Percentiles rank a stretch among this genome's conserved stretches.
Evolutionary conservation across 1,284 basidiomycete genomes (phyloP).

Genomic region (Laetiporus sulphureus): DNA sequence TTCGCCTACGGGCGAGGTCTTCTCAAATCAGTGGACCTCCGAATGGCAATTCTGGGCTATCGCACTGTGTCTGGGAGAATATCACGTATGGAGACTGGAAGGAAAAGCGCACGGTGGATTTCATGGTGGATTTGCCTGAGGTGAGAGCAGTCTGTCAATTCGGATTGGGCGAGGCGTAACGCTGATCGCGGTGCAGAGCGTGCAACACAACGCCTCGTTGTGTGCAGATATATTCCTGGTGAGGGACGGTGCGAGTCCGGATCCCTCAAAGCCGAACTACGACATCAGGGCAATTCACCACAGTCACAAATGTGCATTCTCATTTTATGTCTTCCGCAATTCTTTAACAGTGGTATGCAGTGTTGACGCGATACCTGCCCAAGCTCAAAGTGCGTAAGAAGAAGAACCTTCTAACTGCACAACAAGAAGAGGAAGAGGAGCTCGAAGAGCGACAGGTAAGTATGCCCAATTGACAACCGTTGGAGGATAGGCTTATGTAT

Average conservation of each 20-base stretch:
- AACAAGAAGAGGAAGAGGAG: conserved; percentile 16
- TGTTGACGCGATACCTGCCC: conserved; percentile 79
- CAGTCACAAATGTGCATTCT: conserved; percentile 68
- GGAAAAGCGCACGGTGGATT: conserved; percentile 58
- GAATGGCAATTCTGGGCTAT: conserved; percentile 45
- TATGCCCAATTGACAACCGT: not conserved
- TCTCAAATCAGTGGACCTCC: conserved; percentile 50
- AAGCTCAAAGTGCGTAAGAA: conserved; percentile 71
- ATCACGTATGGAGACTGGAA: conserved; percentile 81
- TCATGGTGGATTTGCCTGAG: conserved; percentile 68
- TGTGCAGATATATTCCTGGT: conserved; percentile 86
- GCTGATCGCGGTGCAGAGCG: conserved; percentile 40
- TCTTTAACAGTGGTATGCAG: too few species aligned
- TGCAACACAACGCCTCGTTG: conserved; percentile 73
- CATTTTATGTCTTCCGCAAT: not conserved
- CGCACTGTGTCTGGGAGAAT: conserved; percentile 74
- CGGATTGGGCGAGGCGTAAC: not conserved
- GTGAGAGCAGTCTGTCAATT: conserved; percentile 39
- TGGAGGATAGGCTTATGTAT: not conserved
- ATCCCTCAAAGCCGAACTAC: conserved; percentile 52
- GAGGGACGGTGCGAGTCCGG: conserved; percentile 55
- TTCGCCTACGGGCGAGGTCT: conserved; percentile 51
- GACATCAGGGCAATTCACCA: conserved; percentile 60
- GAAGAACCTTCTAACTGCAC: conserved; percentile 69
- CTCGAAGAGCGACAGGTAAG: conserved; percentile 39